phyloP scores from a whole-genome alignment of 2,329 filamentous ascomycete species.

The Dichotomopilus funicola region DNA sequence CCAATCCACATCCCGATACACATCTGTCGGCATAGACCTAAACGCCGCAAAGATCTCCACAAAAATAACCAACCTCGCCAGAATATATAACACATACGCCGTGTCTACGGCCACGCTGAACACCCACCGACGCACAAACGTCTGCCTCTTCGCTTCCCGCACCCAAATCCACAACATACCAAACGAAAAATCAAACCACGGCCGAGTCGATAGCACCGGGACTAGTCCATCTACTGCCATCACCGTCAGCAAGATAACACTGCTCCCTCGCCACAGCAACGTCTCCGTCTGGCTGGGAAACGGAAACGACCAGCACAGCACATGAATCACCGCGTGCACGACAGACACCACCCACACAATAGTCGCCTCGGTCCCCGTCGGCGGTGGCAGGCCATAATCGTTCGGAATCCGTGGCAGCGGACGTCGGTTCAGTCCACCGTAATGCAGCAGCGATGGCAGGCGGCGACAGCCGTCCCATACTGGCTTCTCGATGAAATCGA shows the following conservation, averaged over 20 bases:
- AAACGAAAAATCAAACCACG: constrained; percentile 16
- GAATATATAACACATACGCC: constrained; percentile 11
- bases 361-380: constrained; percentile 13
- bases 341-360: constrained; percentile 12
- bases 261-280: constrained; percentile 7
- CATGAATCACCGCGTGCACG: constrained; percentile 7
- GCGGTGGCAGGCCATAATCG: constrained; percentile 10
- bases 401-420: constrained; percentile 9
- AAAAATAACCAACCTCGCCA: constrained; percentile 8
- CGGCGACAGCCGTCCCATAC: constrained; percentile 10
- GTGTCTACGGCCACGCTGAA: constrained; percentile 7
- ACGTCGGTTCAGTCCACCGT: constrained; percentile 6
- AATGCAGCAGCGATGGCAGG: constrained; percentile 4
- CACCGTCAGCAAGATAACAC: constrained; percentile 6
- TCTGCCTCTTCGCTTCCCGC: constrained; percentile 6
- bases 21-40: constrained; percentile 9
- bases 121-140: constrained; percentile 2
- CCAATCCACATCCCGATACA: constrained; percentile 8
- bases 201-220: constrained; percentile 9
- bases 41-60: constrained; percentile 11
- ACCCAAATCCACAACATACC: constrained; percentile 15
- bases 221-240: constrained; percentile 11
- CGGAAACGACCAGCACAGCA: constrained; percentile 10
- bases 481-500: constrained; percentile 14
- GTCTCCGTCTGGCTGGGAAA: constrained; percentile 4